A percentile compares a stretch with the other conserved stretches of the same genome.
Conservation (phyloP, 2,329 filamentous ascomycete genomes). For the Colletotrichum ledebouriae region DNA sequence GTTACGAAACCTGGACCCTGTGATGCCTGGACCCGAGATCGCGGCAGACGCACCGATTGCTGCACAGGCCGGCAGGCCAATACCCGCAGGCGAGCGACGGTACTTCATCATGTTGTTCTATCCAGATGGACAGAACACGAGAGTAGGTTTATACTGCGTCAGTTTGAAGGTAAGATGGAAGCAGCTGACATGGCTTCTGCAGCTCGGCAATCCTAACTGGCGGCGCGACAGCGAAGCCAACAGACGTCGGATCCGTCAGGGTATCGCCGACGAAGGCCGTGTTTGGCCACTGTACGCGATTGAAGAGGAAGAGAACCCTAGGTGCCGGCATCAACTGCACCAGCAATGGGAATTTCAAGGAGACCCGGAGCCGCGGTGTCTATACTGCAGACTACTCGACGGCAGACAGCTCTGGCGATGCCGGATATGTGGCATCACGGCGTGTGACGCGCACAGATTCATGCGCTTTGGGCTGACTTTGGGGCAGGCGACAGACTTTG, state of each 20-base stretch:
- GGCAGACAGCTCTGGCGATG: slow-evolving; percentile 20
- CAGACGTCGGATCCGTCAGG: slow-evolving; percentile 7
- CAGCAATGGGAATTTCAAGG: neutral
- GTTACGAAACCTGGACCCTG: neutral
- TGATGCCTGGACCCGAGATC: neutral
- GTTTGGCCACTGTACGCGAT: slow-evolving; percentile 23
- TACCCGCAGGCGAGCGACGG: neutral
- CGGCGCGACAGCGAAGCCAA: slow-evolving; percentile 20
- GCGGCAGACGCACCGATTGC: neutral
- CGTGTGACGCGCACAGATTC: slow-evolving; percentile 15
- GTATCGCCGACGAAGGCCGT: slow-evolving; percentile 8
- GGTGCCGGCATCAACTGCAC: neutral
- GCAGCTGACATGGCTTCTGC: neutral
- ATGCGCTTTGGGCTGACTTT: slow-evolving; percentile 15
- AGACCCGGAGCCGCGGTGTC: slow-evolving; percentile 1
- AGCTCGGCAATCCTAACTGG: slow-evolving; percentile 19
- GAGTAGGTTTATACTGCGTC: neutral
- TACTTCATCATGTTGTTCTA: slow-evolving; percentile 33
- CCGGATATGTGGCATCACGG: slow-evolving; percentile 12
- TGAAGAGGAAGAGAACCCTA: slow-evolving; percentile 7
- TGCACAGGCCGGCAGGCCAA: neutral
- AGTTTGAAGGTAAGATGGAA: neutral
- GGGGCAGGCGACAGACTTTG: neutral
- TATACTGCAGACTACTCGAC: slow-evolving; percentile 21
- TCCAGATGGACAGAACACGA: slow-evolving; percentile 23